phyloP scores from a whole-genome alignment of 768 basidiomycete genomes.

The Trametes punicea region DNA sequence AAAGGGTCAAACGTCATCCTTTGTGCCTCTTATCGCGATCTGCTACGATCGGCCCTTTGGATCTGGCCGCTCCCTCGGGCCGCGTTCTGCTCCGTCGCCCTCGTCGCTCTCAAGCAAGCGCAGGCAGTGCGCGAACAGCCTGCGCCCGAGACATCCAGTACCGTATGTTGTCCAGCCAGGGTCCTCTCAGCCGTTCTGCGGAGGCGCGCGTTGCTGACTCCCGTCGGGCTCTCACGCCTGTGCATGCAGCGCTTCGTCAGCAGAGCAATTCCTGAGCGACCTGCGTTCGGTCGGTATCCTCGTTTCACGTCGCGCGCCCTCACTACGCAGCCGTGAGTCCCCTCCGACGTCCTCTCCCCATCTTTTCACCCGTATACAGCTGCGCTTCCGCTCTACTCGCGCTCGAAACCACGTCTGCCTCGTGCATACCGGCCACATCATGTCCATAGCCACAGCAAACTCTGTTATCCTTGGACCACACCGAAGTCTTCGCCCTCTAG shows the following conservation, averaged over 20 bases:
- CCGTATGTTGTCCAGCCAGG: neutral
- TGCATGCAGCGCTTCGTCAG: neutral
- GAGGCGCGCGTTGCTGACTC: neutral
- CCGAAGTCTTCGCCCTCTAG: neutral
- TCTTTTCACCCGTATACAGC: constrained; percentile 4
- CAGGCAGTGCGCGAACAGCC: constrained; percentile 5
- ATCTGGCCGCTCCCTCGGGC: neutral
- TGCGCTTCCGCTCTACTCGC: constrained; percentile 1
- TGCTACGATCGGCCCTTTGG: neutral
- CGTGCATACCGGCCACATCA: neutral
- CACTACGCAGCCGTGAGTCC: no score
- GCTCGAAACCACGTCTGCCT: neutral
- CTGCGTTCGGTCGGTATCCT: neutral
- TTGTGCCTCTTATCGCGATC: constrained; percentile 5
- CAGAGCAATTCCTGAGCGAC: neutral
- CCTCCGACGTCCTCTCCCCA: no score
- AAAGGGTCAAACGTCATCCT: constrained; percentile 8
- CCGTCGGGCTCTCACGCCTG: neutral
- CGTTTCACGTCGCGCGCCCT: neutral
- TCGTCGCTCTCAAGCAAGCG: neutral
- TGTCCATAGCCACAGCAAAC: neutral
- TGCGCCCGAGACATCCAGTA: neutral
- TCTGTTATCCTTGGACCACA: neutral
- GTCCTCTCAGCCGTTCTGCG: neutral
- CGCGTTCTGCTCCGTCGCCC: neutral